Evolutionary conservation across 108 stramenopile species (phyloP).

Genomic region (Pseudonitzschia pungens): DNA sequence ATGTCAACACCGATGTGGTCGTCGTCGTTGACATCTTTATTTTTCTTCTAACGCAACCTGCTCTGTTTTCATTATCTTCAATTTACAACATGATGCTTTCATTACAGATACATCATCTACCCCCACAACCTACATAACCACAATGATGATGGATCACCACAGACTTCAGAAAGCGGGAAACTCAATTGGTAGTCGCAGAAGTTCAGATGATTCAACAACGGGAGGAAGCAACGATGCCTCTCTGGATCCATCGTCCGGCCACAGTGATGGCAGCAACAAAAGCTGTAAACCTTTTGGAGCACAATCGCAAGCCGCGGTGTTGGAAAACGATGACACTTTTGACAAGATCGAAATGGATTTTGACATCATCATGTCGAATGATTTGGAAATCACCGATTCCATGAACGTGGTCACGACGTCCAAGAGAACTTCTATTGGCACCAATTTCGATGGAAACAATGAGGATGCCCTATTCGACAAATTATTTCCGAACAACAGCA

Average conservation of each 20-base stretch:
- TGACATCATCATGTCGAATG: not conserved
- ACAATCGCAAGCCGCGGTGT: not conserved
- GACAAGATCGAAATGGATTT: slow-evolving; percentile 12
- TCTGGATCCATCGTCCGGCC: not conserved
- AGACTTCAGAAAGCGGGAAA: not conserved
- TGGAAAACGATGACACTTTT: slow-evolving; percentile 7
- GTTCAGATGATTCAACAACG: not conserved
- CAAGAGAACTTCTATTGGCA: not conserved
- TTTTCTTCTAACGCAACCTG: no score
- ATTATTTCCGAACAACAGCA: not conserved
- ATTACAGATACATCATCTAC: no score
- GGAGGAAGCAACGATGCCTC: not conserved
- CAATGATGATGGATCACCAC: slow-evolving; percentile 16
- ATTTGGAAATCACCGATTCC: not conserved
- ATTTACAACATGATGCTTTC: no score
- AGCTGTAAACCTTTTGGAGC: not conserved
- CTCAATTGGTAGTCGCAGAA: not conserved
- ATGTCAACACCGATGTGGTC: no score
- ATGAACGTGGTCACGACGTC: not conserved
- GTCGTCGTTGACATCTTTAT: no score
- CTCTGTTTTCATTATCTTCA: no score
- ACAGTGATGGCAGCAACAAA: not conserved
- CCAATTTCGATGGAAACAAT: not conserved
- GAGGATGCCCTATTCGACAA: not conserved
- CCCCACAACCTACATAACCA: not conserved